Percentiles rank a stretch among this genome's conserved stretches.
These are phyloP conservation scores for Neocallimastix lanati DNA, from an alignment of 192 early-diverging fungal species.

Conservation along the genomic window DNA sequence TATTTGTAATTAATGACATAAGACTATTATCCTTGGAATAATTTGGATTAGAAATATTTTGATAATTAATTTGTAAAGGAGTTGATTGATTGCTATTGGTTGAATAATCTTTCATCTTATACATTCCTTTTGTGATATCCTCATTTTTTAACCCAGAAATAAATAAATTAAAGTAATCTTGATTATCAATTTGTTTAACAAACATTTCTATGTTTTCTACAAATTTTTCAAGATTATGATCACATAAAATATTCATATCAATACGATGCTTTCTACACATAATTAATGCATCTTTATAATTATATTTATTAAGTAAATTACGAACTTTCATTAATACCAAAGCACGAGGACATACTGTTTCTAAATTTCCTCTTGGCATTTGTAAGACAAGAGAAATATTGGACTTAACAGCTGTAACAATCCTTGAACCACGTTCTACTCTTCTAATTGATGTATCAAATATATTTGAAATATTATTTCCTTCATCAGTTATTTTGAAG, in stretches of 20 bases:
- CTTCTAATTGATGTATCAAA: slow-evolving; percentile 52
- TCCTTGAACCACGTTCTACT: slow-evolving; percentile 80
- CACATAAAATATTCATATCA: slow-evolving; percentile 80
- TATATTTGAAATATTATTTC: slow-evolving; percentile 27
- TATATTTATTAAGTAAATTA: slow-evolving; percentile 28
- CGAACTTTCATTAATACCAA: slow-evolving; percentile 61
- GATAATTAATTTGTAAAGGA: background rate
- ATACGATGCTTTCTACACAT: slow-evolving; percentile 76
- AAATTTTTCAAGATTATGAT: slow-evolving; percentile 54
- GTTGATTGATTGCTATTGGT: background rate
- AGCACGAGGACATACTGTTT: slow-evolving; percentile 79
- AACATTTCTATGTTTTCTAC: slow-evolving; percentile 45
- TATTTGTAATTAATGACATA: background rate
- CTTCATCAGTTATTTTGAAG: slow-evolving; percentile 21
- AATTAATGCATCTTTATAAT: slow-evolving; percentile 62
- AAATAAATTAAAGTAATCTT: slow-evolving; percentile 82
- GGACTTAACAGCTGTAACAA: slow-evolving; percentile 55
- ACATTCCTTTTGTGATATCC: slow-evolving; percentile 70
- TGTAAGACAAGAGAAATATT: slow-evolving; percentile 44
- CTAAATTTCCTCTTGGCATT: slow-evolving; percentile 96
- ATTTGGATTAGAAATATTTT: background rate
- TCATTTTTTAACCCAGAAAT: slow-evolving; percentile 61
- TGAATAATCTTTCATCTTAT: slow-evolving; percentile 16
- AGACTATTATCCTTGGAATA: background rate
- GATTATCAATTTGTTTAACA: slow-evolving; percentile 54